Base-by-base conservation (phyloP, 2,329 filamentous ascomycete species). In the Diaporthe capsici region DNA sequence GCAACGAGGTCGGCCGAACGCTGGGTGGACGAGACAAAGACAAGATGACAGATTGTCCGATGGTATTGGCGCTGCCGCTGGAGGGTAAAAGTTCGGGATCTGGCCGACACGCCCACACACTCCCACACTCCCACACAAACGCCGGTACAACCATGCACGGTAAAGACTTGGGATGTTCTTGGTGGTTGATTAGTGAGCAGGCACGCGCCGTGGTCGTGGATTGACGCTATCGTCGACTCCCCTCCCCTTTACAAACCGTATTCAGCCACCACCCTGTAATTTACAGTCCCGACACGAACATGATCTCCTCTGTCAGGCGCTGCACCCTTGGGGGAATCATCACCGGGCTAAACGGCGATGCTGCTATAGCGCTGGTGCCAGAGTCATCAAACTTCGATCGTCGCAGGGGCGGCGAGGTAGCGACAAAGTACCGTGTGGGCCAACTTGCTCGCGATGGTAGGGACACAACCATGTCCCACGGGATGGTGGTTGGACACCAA, bases 361-460 rank as follows among this genome's bases (percentile, higher is more conserved):
- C 22, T 37, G 3, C 28, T 28, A 47, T 49, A 49, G 72, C 51
- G 25, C 61, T 74, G 60, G 61, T 8, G 57, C 42, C n/a, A 58
- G 70, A 75, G 57, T n/a, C 60, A 71, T 34, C 42, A 75, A 75
- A 75, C 60, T 58, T 51, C 10, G 74, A 75, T 75, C 74, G 60
- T 47, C 70, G 44, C 70, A 60, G 57, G 74, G 74, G 28, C 47
- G 22, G 60, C 31, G 13, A 73, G 39, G 70, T 60, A 72, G 49
- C 71, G 44, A 49, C 17, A 22, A 60, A 49, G 60, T 67, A 51
- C 49, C 49, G 7, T n/a, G 53, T 28, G 22, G 31, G 60, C 44
- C 57, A 39, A 37, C 44, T 15, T 42, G 31, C 1, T 53, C 44
- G 4, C 10, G 6, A 42, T 39, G 51, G 20, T n/a, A 34, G 67